Percentiles rank a stretch among this genome's conserved stretches.
Conservation (phyloP, 1,139 yeast genomes). For the Candida pseudocylindracea region DNA sequence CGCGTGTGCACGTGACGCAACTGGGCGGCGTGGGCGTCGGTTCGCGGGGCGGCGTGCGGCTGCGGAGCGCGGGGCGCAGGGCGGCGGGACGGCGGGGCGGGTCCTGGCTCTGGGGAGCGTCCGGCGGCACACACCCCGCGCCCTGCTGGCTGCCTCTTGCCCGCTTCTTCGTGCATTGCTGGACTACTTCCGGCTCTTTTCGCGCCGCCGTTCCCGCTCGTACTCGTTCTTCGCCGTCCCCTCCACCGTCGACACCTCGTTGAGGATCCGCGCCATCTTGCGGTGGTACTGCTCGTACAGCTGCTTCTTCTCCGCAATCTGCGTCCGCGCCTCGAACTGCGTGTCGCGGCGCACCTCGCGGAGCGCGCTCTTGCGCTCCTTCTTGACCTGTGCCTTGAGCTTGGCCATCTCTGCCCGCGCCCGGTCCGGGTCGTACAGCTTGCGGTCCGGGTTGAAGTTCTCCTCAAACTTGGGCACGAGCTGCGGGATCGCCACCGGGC, state of each 20-base stretch:
- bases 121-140: no score
- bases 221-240: constrained; percentile 87
- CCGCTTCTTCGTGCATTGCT: no score
- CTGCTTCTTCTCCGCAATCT: constrained; percentile 53
- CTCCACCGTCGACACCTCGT: constrained; percentile 75
- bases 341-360: constrained; percentile 43
- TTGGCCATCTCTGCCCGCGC: constrained; percentile 68
- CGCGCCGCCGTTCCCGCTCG: constrained; percentile 40
- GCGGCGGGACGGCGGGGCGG: no score
- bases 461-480: constrained; percentile 87
- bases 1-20: no score
- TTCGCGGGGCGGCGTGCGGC: no score
- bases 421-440: constrained; percentile 68
- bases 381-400: constrained; percentile 59
- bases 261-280: constrained; percentile 73
- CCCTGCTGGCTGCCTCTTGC: no score
- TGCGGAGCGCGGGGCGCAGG: no score
- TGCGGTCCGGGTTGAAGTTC: constrained; percentile 87
- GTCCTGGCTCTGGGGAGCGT: no score
- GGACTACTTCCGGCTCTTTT: constrained; percentile 21
- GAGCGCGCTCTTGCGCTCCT: constrained; percentile 1
- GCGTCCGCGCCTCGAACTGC: constrained; percentile 71
- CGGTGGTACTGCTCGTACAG: constrained; percentile 65
- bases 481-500: constrained; percentile 67
- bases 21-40: no score